Conservation (phyloP, 2,329 filamentous ascomycete species). For the Emydomyces testavorans region DNA sequence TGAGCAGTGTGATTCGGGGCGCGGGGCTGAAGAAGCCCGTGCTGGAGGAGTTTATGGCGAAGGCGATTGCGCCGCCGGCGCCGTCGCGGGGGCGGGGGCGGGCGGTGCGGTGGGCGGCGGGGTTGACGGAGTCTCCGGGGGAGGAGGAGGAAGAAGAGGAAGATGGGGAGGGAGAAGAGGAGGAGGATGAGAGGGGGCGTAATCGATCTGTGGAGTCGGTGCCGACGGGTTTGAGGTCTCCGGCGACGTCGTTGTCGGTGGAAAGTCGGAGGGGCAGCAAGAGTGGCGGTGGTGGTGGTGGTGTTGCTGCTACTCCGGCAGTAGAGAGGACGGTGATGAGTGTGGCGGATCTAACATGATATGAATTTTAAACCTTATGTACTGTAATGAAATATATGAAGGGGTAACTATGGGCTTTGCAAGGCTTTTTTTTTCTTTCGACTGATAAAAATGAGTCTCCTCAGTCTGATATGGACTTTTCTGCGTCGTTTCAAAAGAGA, state of each 20-base stretch:
- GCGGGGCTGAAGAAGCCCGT: constrained; percentile 43
- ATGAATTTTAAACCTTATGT: neutral
- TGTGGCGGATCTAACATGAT: constrained; percentile 6
- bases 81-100: neutral
- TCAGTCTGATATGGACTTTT: too few species aligned
- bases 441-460: too few species aligned
- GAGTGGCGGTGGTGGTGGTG: neutral
- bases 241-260: constrained; percentile 12
- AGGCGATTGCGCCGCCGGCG: neutral
- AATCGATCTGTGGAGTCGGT: constrained; percentile 1
- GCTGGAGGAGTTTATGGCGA: constrained; percentile 37
- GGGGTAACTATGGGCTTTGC: neutral
- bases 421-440: too few species aligned
- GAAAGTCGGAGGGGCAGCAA: constrained; percentile 7
- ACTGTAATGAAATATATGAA: constrained; percentile 8
- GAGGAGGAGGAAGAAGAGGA: constrained; percentile 1
- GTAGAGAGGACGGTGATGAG: constrained; percentile 8
- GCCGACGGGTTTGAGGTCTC: constrained; percentile 7
- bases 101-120: neutral
- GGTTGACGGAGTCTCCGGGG: neutral
- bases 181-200: constrained; percentile 1
- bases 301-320: neutral
- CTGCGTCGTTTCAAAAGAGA: too few species aligned
- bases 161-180: constrained; percentile 3
- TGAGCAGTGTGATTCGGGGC: constrained; percentile 54